A percentile compares a stretch with the other conserved stretches of the same genome.
Conservation (phyloP, 2,329 filamentous ascomycete species). For the Thelonectria blattea region DNA sequence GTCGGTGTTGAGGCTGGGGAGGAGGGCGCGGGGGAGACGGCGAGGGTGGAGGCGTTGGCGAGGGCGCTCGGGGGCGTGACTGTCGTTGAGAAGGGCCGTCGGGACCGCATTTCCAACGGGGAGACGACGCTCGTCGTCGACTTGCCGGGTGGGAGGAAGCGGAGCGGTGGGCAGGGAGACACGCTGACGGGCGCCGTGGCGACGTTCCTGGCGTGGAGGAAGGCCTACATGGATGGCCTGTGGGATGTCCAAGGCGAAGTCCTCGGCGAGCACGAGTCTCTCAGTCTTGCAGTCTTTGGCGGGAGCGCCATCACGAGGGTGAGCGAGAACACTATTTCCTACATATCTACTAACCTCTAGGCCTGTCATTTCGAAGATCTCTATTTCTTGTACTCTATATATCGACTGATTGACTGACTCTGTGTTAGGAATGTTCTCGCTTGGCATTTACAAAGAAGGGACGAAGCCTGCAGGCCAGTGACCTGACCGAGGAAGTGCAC, state of each 20-base stretch:
- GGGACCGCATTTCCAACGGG: constrained; percentile 85
- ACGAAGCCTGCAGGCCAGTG: constrained; percentile 87
- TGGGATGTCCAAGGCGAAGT: constrained; percentile 67
- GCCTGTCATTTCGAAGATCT: not conserved
- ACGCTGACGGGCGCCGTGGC: constrained; percentile 89
- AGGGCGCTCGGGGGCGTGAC: constrained; percentile 84
- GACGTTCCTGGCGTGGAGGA: constrained; percentile 87
- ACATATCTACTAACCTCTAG: not conserved
- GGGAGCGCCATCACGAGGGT: constrained; percentile 87
- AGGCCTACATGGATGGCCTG: constrained; percentile 81
- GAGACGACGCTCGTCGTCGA: constrained; percentile 77
- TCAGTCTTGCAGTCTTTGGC: constrained; percentile 83
- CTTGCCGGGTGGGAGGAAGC: constrained; percentile 81
- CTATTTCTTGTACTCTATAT: not conserved
- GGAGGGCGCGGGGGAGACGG: constrained; percentile 45
- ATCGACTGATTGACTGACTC: constrained; percentile 18
- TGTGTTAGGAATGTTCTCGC: constrained; percentile 74
- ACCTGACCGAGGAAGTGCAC: constrained; percentile 90
- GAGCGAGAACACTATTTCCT: constrained; percentile 47
- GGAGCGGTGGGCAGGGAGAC: constrained; percentile 93
- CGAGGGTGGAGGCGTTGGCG: constrained; percentile 69
- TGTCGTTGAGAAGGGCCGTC: constrained; percentile 85
- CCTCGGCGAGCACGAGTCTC: constrained; percentile 61
- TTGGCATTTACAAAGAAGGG: constrained; percentile 86
- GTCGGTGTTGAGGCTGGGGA: constrained; percentile 67